Percentiles rank a stretch among this genome's conserved stretches.
phyloP scores from a whole-genome alignment of 305 asterid genomes.

The Solanum hybrid region DNA sequence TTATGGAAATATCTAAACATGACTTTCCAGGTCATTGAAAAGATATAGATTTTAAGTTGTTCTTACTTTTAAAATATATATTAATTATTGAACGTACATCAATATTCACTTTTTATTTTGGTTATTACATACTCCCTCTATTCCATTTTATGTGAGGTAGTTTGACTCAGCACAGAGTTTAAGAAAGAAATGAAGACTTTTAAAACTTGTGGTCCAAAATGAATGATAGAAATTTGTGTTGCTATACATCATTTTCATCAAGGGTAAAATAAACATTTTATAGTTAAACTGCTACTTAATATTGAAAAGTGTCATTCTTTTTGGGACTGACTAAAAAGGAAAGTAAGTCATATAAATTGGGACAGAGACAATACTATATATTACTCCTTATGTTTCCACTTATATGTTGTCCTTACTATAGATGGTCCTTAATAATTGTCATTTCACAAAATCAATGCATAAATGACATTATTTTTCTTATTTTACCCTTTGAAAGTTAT shows the following conservation, averaged over 20 bases:
- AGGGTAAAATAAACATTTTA: too few species aligned
- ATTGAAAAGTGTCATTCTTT: background rate
- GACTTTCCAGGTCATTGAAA: background rate
- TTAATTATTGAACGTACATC: background rate
- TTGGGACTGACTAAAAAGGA: background rate
- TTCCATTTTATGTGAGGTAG: background rate
- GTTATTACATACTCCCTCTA: background rate
- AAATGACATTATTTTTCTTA: background rate
- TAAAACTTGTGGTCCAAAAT: background rate
- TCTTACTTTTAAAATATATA: background rate
- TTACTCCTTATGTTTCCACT: background rate
- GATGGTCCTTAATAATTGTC: background rate
- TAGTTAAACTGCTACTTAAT: background rate
- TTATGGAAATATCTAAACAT: background rate
- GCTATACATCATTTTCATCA: background rate
- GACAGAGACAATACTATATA: background rate
- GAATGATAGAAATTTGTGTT: background rate
- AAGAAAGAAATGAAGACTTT: background rate
- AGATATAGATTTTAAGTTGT: background rate
- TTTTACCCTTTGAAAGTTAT: too few species aligned
- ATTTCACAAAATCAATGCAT: background rate
- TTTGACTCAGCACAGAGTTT: background rate
- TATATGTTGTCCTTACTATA: background rate
- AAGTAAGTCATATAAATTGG: background rate
- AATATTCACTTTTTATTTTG: background rate